A percentile compares a stretch with the other conserved stretches of the same genome.
Conservation (phyloP, 208 protist species). For the Leishmania guyanensis region DNA sequence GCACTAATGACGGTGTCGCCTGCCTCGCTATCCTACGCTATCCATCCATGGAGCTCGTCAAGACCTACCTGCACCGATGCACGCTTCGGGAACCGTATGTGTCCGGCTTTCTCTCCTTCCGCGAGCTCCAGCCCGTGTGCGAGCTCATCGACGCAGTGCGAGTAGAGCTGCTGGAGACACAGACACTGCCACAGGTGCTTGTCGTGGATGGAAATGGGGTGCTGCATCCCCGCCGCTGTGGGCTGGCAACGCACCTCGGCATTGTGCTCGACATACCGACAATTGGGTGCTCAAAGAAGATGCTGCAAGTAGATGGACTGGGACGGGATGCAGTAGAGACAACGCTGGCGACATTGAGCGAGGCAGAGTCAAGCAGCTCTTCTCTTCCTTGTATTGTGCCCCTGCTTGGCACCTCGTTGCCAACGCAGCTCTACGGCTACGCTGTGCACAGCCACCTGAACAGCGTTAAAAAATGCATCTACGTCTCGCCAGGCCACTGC, state of each 20-base stretch:
- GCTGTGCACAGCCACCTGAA: conserved; percentile 46
- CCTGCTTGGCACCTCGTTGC: conserved; percentile 9
- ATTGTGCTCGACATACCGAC: conserved; percentile 90
- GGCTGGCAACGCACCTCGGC: conserved; percentile 94
- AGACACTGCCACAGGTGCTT: conserved; percentile 80
- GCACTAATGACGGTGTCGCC: conserved; percentile 57
- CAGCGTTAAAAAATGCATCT: conserved; percentile 76
- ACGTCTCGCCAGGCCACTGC: conserved; percentile 93
- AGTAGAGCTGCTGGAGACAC: conserved; percentile 28
- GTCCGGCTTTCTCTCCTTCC: conserved; percentile 95
- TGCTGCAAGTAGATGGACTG: conserved; percentile 89
- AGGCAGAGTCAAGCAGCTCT: neutral
- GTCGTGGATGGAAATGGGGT: conserved; percentile 97
- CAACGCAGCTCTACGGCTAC: conserved; percentile 54
- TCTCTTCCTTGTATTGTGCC: conserved; percentile 8
- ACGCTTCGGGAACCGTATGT: conserved; percentile 89
- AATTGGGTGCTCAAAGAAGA: conserved; percentile 92
- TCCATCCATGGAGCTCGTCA: conserved; percentile 46
- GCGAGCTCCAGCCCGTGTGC: conserved; percentile 80
- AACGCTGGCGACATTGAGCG: conserved; percentile 16
- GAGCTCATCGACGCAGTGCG: conserved; percentile 42
- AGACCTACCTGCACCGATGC: conserved; percentile 61
- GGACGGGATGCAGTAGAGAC: conserved; percentile 41
- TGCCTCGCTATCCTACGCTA: conserved; percentile 72
- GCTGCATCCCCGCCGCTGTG: conserved; percentile 92